Evolutionary conservation across 257 asterid genomes (phyloP).

Genomic region (Mitragyna speciosa): DNA sequence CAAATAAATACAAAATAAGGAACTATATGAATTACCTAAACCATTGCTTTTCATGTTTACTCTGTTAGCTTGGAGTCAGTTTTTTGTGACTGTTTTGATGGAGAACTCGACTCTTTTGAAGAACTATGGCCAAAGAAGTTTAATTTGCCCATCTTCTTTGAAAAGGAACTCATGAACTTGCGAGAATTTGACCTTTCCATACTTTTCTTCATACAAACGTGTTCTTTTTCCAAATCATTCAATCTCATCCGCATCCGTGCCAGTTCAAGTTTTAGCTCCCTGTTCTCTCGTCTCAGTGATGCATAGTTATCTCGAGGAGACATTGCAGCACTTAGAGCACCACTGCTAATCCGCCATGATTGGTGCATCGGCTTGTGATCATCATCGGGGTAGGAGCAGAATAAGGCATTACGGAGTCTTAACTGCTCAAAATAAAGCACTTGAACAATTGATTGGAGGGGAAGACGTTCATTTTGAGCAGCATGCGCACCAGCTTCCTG

Average conservation of each 20-base stretch:
- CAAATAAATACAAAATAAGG: not conserved
- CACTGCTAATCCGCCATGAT: constrained; percentile 84
- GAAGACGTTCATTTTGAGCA: constrained; percentile 95
- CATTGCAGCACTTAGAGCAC: constrained; percentile 89
- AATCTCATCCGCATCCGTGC: constrained; percentile 89
- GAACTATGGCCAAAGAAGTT: constrained; percentile 65
- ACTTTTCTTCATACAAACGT: constrained; percentile 88
- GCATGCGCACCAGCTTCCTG: constrained; percentile 96
- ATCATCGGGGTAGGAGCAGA: constrained; percentile 71
- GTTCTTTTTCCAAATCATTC: constrained; percentile 92
- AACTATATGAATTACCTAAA: constrained; percentile 34
- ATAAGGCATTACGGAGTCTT: constrained; percentile 69
- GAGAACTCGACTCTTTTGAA: constrained; percentile 75
- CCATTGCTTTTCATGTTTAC: constrained; percentile 36
- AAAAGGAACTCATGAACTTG: constrained; percentile 70
- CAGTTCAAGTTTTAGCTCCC: constrained; percentile 88
- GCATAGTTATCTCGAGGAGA: constrained; percentile 95
- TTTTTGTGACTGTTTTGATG: constrained; percentile 70
- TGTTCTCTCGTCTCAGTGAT: constrained; percentile 79
- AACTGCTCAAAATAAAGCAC: constrained; percentile 89
- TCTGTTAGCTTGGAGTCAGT: constrained; percentile 73
- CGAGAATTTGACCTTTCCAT: constrained; percentile 71
- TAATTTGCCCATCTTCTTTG: constrained; percentile 67
- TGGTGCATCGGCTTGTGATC: constrained; percentile 81
- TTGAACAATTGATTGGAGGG: constrained; percentile 89